Conservation (phyloP, 805 yeast genomes). For the Clavispora vitiphila region DNA sequence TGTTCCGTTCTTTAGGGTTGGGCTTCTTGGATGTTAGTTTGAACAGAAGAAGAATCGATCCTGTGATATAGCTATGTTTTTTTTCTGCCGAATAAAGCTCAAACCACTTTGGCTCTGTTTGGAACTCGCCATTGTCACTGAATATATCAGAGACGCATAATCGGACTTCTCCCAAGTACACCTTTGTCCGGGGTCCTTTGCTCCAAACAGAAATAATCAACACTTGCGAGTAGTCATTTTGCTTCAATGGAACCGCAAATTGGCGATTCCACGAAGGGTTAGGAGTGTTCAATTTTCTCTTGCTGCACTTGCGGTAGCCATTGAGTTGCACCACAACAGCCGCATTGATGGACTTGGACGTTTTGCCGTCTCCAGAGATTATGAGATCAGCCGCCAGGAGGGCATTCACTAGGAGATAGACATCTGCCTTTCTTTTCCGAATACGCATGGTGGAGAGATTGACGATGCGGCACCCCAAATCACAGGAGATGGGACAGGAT, state of each 20-base stretch:
- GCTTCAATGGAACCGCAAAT: constrained; percentile 26
- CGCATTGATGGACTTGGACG: constrained; percentile 27
- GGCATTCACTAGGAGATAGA: constrained; percentile 21
- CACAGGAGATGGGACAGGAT: too few relatives aligned
- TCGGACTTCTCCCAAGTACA: constrained; percentile 38
- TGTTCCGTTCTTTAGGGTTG: constrained; percentile 3
- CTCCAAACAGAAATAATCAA: constrained; percentile 37
- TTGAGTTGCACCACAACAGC: constrained; percentile 33
- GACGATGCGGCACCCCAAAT: background rate
- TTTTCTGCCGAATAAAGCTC: constrained; percentile 36
- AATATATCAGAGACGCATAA: constrained; percentile 27
- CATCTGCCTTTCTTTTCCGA: constrained; percentile 4
- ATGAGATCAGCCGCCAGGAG: constrained; percentile 36
- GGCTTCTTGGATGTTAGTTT: too few relatives aligned
- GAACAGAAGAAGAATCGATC: constrained; percentile 41
- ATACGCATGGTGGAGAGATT: constrained; percentile 4
- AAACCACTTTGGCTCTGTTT: constrained; percentile 40
- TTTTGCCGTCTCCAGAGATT: constrained; percentile 14
- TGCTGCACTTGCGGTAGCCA: constrained; percentile 22
- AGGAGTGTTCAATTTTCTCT: constrained; percentile 26
- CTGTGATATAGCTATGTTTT: constrained; percentile 42
- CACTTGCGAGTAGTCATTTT: constrained; percentile 24
- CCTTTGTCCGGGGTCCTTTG: constrained; percentile 30
- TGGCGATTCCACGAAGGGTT: constrained; percentile 40
- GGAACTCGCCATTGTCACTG: constrained; percentile 7